Base-by-base conservation (phyloP, 805 yeast species). In the Debaryomyces prosopidis region DNA sequence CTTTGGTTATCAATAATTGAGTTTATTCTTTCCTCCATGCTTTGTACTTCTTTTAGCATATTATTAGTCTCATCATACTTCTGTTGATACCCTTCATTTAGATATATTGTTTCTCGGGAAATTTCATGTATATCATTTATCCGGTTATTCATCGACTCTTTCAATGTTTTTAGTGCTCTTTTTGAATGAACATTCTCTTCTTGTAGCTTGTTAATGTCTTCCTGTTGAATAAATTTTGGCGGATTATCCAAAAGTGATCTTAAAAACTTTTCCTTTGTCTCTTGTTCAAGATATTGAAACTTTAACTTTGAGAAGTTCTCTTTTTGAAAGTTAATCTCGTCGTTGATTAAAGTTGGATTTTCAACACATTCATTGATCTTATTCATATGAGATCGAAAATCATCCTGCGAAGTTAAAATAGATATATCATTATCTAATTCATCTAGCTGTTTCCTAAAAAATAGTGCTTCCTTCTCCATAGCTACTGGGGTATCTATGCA, bases 211-310 rank as follows among this genome's bases (percentile, higher is more conserved):
- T 48, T 46, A 1, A 62, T 43, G 28, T 64, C 66, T 20, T 51
- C 52, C 5, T 55, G 47, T 17, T 50, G 49, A 10, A 57, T 46
- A 10, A 49, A 50, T 1, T 49, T 47, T n/a, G 44, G 47, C 16
- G 40, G 47, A 15, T 42, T 39, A 15, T 53, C 51, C 10, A 80
- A 65, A 8, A 85, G 64, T 20, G 70, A 66, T 31, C 86, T 64
- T 31, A 86, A 64, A 60, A 86, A 85, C 59, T 79, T 77, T 51
- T 84, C 87, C 49, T 86, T 79, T 3, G 89, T 76, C 50, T 84
- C 90, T 54, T 84, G 87, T 58, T 86, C 92, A 35, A 84, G 59
- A 56, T 82, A 86, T 45, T 82, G 76, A 49, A 83, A 83, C 53
- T 83, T 82, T 35, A 85, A 66, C 46, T 83, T 75, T 14, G 77